Evolutionary conservation across 1,284 basidiomycete species (phyloP).

Genomic region (Stereum hirsutum): DNA sequence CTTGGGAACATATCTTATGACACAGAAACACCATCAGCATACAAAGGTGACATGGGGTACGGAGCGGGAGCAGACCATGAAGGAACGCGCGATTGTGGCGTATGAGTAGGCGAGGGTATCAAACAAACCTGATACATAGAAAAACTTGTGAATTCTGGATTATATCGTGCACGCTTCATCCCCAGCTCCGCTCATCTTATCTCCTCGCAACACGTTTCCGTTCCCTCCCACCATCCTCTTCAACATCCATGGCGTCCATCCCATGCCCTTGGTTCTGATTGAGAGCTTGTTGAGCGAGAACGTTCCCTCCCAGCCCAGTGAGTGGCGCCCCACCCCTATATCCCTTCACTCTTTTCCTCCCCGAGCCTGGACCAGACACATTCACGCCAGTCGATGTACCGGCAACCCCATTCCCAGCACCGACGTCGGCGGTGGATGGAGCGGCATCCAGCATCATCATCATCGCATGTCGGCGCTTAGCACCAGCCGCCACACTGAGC

Average conservation of each 20-base stretch:
- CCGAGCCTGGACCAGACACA: conserved; percentile 6
- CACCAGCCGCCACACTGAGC: conserved; percentile 16
- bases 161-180: no score
- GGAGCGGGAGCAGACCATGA: no score
- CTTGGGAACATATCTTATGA: no score
- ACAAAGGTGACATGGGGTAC: no score
- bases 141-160: no score
- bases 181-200: no score
- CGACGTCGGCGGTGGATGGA: conserved; percentile 7
- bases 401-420: not conserved
- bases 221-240: conserved; percentile 28
- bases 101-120: no score
- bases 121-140: no score
- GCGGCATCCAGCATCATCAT: conserved; percentile 20
- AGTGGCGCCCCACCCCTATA: no score
- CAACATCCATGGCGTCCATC: conserved; percentile 27
- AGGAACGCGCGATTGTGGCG: no score
- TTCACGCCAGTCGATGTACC: conserved; percentile 1
- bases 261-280: conserved; percentile 11
- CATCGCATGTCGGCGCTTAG: conserved; percentile 28
- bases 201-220: conserved; percentile 29
- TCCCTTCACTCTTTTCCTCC: conserved; percentile 18
- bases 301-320: no score
- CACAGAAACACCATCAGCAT: no score
- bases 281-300: conserved; percentile 5